A percentile compares a stretch with the other conserved stretches of the same genome.
These are phyloP conservation scores for Gnomoniopsis sp. DNA, from an alignment of 2,329 filamentous ascomycete genomes.

Conservation along the genomic window DNA sequence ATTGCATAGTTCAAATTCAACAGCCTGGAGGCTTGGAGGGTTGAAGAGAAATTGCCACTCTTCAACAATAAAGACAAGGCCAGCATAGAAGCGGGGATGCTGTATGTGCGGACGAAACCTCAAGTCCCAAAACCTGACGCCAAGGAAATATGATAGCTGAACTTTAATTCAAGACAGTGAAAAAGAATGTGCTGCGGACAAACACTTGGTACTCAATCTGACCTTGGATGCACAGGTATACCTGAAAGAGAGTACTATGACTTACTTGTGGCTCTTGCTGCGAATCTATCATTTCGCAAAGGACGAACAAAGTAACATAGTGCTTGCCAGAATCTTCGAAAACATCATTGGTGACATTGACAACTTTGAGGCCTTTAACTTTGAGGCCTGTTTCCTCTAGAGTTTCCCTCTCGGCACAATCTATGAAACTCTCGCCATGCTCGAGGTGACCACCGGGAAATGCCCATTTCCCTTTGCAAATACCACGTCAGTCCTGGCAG, in stretches of 20 bases:
- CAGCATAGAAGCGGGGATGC: too few relatives aligned
- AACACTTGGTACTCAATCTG: constrained; percentile 19
- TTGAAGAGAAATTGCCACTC: too few relatives aligned
- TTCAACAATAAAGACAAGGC: too few relatives aligned
- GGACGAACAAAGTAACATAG: constrained; percentile 71
- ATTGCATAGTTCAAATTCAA: too few relatives aligned
- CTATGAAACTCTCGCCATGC: constrained; percentile 57
- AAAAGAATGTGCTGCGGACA: not conserved
- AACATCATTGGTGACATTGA: constrained; percentile 65
- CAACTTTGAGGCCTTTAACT: constrained; percentile 48
- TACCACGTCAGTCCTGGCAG: not conserved
- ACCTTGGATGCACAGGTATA: not conserved
- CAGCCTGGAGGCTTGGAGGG: too few relatives aligned
- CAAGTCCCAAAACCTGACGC: too few relatives aligned
- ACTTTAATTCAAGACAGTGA: too few relatives aligned
- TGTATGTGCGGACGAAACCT: too few relatives aligned
- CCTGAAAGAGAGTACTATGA: constrained; percentile 2
- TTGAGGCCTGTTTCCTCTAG: constrained; percentile 67
- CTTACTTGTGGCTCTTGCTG: constrained; percentile 51
- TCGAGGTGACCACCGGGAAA: constrained; percentile 77
- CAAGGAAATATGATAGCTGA: too few relatives aligned
- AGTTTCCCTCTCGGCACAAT: constrained; percentile 64
- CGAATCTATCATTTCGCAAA: constrained; percentile 45
- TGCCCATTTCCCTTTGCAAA: constrained; percentile 40
- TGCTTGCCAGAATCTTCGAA: constrained; percentile 61